phyloP scores from a whole-genome alignment of 345 rosid genomes.

The Aquilaria malaccensis region DNA sequence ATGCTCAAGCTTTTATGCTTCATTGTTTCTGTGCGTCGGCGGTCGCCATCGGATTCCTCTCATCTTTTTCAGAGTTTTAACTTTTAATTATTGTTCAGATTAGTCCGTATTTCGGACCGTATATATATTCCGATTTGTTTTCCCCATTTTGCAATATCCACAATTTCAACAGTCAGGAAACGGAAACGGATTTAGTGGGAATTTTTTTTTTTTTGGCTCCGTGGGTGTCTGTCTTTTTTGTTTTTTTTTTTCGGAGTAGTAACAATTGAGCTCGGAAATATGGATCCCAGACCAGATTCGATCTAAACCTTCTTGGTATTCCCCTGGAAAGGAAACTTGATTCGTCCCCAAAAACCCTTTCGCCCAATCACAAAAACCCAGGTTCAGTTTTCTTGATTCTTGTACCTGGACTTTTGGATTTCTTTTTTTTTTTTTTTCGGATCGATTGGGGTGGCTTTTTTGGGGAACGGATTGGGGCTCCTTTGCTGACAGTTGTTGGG shows the following conservation, averaged over 20 bases:
- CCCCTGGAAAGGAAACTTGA: too few relatives aligned
- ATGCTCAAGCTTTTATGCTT: background rate
- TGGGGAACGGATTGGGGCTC: background rate
- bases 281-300: constrained; percentile 10
- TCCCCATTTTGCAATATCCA: constrained; percentile 6
- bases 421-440: constrained; percentile 8
- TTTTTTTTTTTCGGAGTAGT: too few relatives aligned
- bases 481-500: background rate
- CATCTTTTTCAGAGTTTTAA: background rate
- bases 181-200: background rate
- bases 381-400: constrained; percentile 12
- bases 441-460: background rate
- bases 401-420: constrained; percentile 16
- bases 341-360: constrained; percentile 23
- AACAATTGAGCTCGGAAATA: constrained; percentile 7
- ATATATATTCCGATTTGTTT: background rate
- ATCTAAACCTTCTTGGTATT: too few relatives aligned
- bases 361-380: constrained; percentile 36
- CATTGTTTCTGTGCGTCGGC: background rate
- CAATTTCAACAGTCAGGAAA: background rate
- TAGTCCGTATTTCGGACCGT: background rate
- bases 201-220: background rate
- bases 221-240: too few relatives aligned
- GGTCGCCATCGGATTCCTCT: constrained; percentile 12
- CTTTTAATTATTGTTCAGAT: background rate